Evolutionary conservation across 805 yeast genomes (phyloP).

Genomic region (Yamadazyma tumulicola): DNA sequence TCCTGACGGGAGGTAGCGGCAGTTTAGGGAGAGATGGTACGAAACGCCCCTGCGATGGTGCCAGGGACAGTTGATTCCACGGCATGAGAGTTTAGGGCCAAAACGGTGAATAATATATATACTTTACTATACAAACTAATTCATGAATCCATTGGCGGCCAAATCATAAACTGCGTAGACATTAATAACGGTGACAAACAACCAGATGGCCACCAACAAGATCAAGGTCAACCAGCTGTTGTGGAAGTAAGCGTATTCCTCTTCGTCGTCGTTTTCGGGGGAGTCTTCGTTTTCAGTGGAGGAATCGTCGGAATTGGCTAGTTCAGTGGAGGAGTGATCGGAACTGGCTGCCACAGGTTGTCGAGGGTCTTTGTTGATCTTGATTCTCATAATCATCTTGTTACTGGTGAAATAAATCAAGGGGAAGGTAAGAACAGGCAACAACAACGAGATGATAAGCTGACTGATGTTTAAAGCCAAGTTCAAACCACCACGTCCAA

Average conservation of each 20-base stretch:
- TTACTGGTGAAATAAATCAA: slow-evolving; percentile 76
- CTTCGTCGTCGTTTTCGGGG: neutral
- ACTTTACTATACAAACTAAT: no score
- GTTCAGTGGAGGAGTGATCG: neutral
- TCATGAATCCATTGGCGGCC: slow-evolving; percentile 31
- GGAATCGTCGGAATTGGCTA: neutral
- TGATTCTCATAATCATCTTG: slow-evolving; percentile 64
- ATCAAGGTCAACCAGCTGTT: slow-evolving; percentile 58
- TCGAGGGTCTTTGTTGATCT: slow-evolving; percentile 11
- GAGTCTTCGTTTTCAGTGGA: neutral
- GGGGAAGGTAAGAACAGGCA: slow-evolving; percentile 85
- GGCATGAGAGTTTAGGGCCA: no score
- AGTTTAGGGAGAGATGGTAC: no score
- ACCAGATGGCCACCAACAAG: slow-evolving; percentile 60
- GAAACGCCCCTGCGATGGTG: no score
- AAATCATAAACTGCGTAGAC: slow-evolving; percentile 52
- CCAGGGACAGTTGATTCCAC: no score
- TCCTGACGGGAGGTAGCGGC: no score
- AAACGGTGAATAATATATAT: no score
- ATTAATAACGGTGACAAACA: slow-evolving; percentile 67
- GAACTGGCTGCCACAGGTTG: neutral
- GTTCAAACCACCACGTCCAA: slow-evolving; percentile 72
- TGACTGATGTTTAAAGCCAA: slow-evolving; percentile 81
- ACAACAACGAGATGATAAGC: slow-evolving; percentile 73
- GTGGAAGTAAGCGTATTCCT: slow-evolving; percentile 47